Base-by-base conservation (phyloP, 768 basidiomycete genomes). In the Lactarius hengduanensis region DNA sequence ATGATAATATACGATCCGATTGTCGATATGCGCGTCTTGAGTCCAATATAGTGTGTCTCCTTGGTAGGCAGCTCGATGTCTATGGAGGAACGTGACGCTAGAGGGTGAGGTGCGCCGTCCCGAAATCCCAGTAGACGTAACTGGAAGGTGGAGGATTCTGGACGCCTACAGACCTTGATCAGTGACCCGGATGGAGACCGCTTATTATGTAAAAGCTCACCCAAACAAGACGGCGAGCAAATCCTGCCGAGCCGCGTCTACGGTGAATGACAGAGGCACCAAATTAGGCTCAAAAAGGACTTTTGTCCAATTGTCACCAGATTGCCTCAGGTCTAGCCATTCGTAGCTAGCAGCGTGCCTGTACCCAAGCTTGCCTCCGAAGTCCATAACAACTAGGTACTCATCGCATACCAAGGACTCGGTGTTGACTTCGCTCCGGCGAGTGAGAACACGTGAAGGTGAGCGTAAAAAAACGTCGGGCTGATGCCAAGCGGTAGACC, bases 111-210 rank as follows among this genome's bases (percentile, higher is more conserved):
- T 36, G 36, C 50, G 28, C 65, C 65, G 2, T 62, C 28, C 11
- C 20, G 60, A 11, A 66, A 61, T 15, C 11, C 34, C 22, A 65
- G 40, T 22, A 65, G 20, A 15, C 28, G 56, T 30, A 66, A 50
- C 56, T 57, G 60, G 26, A 66, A 61, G n/a, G 60, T 66, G 16
- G 60, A 13, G 4, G 36, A 47, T 16, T 66, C 65, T 34, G 16
- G 38, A 26, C 38, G 47, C 28, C 59, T 58, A 7, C 32, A 20
- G 6, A 22, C n/a, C 0, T 18, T 57, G 26, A 15, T 36, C 16
- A 47, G 20, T 32, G 13, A 53, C n/a, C 32, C 38, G 20, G 16
- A n/a, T 56, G 13, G 9, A 7, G 36, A 20, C 3, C 15, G 54
- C 22, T 4, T 34, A 38, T 30, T 34, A 38, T 30, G 34, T 36